Evolutionary conservation across 2,329 filamentous ascomycete genomes (phyloP).

Genomic region (Leptosphaerulina australis): DNA sequence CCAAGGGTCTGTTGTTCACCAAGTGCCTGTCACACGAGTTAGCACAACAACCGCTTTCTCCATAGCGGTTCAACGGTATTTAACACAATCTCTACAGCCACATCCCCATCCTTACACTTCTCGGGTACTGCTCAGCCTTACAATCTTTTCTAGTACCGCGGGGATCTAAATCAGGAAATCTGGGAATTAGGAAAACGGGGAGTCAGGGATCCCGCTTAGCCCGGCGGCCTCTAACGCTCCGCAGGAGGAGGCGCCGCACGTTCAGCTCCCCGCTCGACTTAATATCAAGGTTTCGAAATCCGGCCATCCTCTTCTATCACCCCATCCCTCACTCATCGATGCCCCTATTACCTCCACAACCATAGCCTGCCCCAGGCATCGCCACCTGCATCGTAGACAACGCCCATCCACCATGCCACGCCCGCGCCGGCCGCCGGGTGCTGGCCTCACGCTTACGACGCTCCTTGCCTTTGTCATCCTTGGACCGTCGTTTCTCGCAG

Average conservation of each 20-base stretch:
- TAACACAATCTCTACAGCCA: background rate
- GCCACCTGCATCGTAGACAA: constrained; percentile 28
- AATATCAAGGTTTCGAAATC: constrained; percentile 25
- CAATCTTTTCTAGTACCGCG: constrained; percentile 12
- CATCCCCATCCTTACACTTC: background rate
- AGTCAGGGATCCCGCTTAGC: constrained; percentile 11
- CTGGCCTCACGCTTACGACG: constrained; percentile 44
- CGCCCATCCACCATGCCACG: constrained; percentile 43
- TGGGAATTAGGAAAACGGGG: no score
- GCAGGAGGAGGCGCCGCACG: constrained; percentile 18
- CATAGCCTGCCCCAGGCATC: constrained; percentile 42
- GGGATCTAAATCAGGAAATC: constrained; percentile 14
- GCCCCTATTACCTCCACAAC: constrained; percentile 38
- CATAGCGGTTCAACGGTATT: background rate
- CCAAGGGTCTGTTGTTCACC: background rate
- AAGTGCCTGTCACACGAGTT: constrained; percentile 2
- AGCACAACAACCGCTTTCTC: background rate
- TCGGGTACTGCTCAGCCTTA: constrained; percentile 6
- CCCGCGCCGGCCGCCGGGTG: constrained; percentile 49
- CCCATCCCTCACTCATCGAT: constrained; percentile 32
- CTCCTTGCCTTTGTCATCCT: constrained; percentile 46
- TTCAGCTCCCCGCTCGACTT: constrained; percentile 16
- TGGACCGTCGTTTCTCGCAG: constrained; percentile 43
- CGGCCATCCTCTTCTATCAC: constrained; percentile 20
- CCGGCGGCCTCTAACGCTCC: constrained; percentile 15